Base-by-base conservation (phyloP, 2,329 filamentous ascomycete genomes). In the Venturia oleaginea region DNA sequence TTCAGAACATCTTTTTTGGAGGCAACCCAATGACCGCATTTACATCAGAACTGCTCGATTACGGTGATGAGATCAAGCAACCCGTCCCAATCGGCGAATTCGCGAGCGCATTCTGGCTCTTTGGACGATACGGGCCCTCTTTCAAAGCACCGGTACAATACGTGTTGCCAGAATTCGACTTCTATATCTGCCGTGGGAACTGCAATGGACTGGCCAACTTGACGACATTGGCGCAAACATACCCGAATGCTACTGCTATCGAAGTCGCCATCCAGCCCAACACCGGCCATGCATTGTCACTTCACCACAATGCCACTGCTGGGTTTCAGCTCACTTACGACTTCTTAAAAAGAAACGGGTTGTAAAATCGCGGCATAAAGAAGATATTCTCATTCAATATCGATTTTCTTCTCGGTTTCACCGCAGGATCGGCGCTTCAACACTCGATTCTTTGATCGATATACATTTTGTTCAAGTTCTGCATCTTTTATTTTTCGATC, bases 1-100 rank as follows among this genome's bases (percentile, higher is more conserved):
- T 76, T 30, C 74, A 76, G 68, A 73, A 75, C 65, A 68, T 72
- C 54, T 76, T 75, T 67, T 70, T 76, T 65, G 69, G 66, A 24
- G 66, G 65, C 17, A 57, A 66, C 34, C 54, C 40, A 34, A 68
- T 69, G 62, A 70, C 68, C 43, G 66, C 66, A 4, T 75, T 42
- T 40, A 68, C 70, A 65, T 69, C 68, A 42, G 66, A 65, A 6
- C 74, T 74, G 64, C 68, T 76, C 30, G 67, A 68, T 32, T 72
- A 72, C 61, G 69, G 68, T 17, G 69, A 74, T 48, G 38, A 62
- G n/a, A 70, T 71, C 66, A 76, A 75, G 68, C 71, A 73, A 69
- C 73, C 74, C 4, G 70, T 70, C 57, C 63, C 71, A 1, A 68
- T 76, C 15, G 71, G 71, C 19, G 73, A 75, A 42, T 61, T 68